Conservation (phyloP, 352 stramenopile species). For the Pythium plurisporium region DNA sequence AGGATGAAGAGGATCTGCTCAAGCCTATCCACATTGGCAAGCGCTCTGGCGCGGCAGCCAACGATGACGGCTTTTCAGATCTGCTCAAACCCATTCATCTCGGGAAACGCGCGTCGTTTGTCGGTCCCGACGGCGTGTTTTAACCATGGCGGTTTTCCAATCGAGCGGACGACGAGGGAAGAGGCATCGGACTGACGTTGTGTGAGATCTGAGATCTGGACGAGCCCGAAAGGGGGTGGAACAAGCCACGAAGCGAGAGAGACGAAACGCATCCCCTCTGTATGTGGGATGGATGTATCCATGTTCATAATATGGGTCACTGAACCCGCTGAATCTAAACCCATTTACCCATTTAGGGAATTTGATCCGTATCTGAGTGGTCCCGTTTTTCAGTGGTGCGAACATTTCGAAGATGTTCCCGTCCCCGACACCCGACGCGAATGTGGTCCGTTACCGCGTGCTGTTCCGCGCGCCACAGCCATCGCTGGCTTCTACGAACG, state of each 20-base stretch:
- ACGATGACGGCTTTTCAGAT: slow-evolving; percentile 7
- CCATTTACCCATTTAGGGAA: slow-evolving; percentile 1
- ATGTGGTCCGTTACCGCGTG: slow-evolving; percentile 23
- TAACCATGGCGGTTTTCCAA: too few relatives aligned
- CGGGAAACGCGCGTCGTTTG: slow-evolving; percentile 10
- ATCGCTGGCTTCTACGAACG: neutral
- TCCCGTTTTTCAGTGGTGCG: neutral
- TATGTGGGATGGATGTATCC: neutral
- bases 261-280: too few relatives aligned
- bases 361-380: neutral
- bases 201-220: too few relatives aligned
- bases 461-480: slow-evolving; percentile 14
- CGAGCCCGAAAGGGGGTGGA: too few relatives aligned
- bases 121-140: neutral
- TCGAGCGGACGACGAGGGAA: too few relatives aligned
- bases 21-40: slow-evolving; percentile 2
- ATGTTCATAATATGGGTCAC: neutral
- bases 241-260: too few relatives aligned
- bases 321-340: neutral
- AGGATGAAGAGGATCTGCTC: neutral
- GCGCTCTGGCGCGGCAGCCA: neutral
- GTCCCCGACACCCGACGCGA: slow-evolving; percentile 14
- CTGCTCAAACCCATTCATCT: slow-evolving; percentile 20
- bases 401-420: slow-evolving; percentile 20
- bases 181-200: too few relatives aligned